Conservation (phyloP, 2,329 filamentous ascomycete species). For the Cytospora paraplurivora region DNA sequence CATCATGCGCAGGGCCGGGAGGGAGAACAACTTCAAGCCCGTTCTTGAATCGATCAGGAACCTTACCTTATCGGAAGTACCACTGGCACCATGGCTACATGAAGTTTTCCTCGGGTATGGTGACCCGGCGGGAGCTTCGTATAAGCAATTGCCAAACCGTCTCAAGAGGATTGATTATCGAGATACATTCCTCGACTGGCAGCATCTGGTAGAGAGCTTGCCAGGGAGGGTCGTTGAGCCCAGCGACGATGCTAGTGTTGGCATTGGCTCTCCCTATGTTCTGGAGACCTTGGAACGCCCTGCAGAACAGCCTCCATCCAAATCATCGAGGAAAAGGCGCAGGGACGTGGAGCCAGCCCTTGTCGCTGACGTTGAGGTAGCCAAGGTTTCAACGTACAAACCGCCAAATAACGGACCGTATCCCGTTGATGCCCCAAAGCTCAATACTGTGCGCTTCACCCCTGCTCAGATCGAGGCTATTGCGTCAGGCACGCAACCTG, state of each 20-base stretch:
- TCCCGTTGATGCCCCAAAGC: constrained; percentile 76
- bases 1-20: constrained; percentile 76
- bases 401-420: constrained; percentile 89
- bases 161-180: constrained; percentile 82
- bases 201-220: constrained; percentile 86
- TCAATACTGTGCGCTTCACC: constrained; percentile 86
- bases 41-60: constrained; percentile 89
- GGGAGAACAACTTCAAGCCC: constrained; percentile 97
- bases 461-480: constrained; percentile 90
- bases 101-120: constrained; percentile 98
- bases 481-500: constrained; percentile 89
- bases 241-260: constrained; percentile 67
- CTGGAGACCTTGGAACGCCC: constrained; percentile 66
- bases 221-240: constrained; percentile 87
- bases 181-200: constrained; percentile 95
- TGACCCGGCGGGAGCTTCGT: constrained; percentile 84
- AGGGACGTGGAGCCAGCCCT: constrained; percentile 72
- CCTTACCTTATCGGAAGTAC: constrained; percentile 80
- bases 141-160: constrained; percentile 77
- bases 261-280: constrained; percentile 86
- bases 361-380: constrained; percentile 62
- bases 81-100: constrained; percentile 87
- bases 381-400: constrained; percentile 88
- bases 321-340: constrained; percentile 83
- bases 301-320: constrained; percentile 52